A percentile compares a stretch with the other conserved stretches of the same genome.
These are phyloP conservation scores for Diaporthe sp. DNA, from an alignment of 2,329 filamentous ascomycete genomes.

Conservation along the genomic window DNA sequence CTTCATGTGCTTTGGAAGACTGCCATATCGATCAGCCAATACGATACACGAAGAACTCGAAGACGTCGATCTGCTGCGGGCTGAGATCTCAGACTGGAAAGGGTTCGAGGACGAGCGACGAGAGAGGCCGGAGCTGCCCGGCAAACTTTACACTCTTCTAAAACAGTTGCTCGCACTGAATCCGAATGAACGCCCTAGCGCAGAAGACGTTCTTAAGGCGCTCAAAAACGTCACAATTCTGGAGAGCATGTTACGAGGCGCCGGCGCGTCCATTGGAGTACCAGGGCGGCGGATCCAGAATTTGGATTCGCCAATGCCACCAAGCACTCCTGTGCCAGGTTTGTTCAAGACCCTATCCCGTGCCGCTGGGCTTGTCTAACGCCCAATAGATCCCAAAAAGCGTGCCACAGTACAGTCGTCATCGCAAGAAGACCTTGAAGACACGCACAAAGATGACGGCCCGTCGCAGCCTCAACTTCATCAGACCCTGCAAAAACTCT, in stretches of 20 bases:
- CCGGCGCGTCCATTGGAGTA: constrained; percentile 55
- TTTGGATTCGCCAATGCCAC: constrained; percentile 65
- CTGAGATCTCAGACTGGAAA: constrained; percentile 87
- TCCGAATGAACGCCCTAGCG: constrained; percentile 82
- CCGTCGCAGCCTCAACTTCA: constrained; percentile 46
- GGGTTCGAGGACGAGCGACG: constrained; percentile 85
- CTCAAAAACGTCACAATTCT: constrained; percentile 76
- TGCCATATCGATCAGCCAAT: constrained; percentile 89
- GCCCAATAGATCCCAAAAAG: constrained; percentile 49
- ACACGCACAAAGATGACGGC: constrained; percentile 42
- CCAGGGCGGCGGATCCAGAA: constrained; percentile 64
- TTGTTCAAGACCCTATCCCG: constrained; percentile 35
- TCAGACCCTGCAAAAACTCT: constrained; percentile 50
- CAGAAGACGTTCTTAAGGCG: constrained; percentile 84
- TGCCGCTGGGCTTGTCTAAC: constrained; percentile 24
- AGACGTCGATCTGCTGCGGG: constrained; percentile 85
- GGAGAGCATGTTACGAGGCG: constrained; percentile 54
- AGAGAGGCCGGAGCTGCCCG: constrained; percentile 84
- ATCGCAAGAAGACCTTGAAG: constrained; percentile 48
- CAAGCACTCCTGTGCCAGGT: constrained; percentile 64
- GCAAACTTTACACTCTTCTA: constrained; percentile 86
- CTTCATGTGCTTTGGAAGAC: constrained; percentile 93
- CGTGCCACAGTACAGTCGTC: constrained; percentile 48
- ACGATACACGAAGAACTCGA: constrained; percentile 91
- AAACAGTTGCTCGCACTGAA: constrained; percentile 84